Evolutionary conservation across 2,329 filamentous ascomycete genomes (phyloP).

Genomic region (Rosellinia necatrix): DNA sequence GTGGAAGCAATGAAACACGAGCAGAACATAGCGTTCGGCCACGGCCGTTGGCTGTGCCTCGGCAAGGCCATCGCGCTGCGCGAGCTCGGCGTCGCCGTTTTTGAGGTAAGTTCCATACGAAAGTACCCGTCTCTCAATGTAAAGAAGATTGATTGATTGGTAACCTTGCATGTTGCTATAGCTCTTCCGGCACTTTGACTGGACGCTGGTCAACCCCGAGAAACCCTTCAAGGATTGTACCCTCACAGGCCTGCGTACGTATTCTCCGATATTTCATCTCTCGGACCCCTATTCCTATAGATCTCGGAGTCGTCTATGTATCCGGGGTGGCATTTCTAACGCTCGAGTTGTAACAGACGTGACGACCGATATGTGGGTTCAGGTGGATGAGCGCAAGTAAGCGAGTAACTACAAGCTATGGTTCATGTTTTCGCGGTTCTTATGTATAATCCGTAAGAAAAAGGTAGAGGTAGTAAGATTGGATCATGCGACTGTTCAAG

Average conservation of each 20-base stretch:
- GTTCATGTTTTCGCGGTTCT: no score
- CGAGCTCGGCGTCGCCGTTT: conserved; percentile 19
- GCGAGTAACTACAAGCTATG: background rate
- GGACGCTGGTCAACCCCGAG: conserved; percentile 24
- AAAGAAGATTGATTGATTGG: no score
- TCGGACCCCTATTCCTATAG: background rate
- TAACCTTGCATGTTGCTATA: no score
- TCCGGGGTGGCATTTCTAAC: background rate
- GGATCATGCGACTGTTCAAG: no score
- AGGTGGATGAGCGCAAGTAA: conserved; percentile 13
- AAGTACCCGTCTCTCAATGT: no score
- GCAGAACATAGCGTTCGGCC: conserved; percentile 18
- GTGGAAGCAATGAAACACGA: conserved; percentile 23
- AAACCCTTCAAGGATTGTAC: conserved; percentile 22
- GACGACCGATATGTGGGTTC: conserved; percentile 26
- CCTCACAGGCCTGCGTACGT: conserved; percentile 20
- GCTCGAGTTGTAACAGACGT: background rate
- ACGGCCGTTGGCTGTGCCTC: conserved; percentile 25
- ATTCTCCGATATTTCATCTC: background rate
- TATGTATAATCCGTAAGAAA: no score
- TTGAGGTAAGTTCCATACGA: conserved; percentile 23
- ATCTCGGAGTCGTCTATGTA: background rate
- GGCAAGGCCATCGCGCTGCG: conserved; percentile 22
- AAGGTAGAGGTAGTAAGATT: no score
- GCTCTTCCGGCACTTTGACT: conserved; percentile 28